A percentile compares a stretch with the other conserved stretches of the same genome.
Evolutionary conservation across 257 asterid species (phyloP).

Genomic region (Thymus quinquecostatus): DNA sequence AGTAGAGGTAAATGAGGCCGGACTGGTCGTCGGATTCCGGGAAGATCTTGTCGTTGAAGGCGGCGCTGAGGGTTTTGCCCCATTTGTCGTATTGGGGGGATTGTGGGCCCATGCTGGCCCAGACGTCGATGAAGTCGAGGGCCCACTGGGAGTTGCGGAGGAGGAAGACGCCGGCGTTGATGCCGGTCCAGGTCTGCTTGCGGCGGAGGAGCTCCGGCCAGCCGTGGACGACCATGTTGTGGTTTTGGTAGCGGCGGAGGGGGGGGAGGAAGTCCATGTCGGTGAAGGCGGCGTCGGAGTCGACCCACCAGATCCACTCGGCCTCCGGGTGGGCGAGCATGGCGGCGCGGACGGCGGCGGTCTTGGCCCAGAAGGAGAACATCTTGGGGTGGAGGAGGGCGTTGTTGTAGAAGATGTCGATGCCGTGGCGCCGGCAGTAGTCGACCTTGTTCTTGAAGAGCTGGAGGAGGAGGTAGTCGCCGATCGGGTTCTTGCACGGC

Average conservation of each 20-base stretch:
- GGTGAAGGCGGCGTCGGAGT: constrained; percentile 96
- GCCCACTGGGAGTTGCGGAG: constrained; percentile 91
- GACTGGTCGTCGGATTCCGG: constrained; percentile 92
- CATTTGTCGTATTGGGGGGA: constrained; percentile 66
- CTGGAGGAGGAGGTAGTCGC: constrained; percentile 73
- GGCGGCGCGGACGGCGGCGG: constrained; percentile 74
- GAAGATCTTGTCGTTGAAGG: constrained; percentile 68
- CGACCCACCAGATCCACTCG: constrained; percentile 99
- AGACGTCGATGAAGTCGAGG: constrained; percentile 74
- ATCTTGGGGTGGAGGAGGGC: constrained; percentile 72
- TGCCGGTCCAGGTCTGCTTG: constrained; percentile 81
- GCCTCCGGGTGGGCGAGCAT: constrained; percentile 98
- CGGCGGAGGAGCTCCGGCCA: constrained; percentile 64
- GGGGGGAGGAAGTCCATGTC: constrained; percentile 92
- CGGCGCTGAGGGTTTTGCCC: constrained; percentile 59
- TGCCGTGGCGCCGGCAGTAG: constrained; percentile 83
- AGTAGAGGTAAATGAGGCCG: constrained; percentile 60
- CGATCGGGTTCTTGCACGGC: constrained; percentile 86
- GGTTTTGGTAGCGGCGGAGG: constrained; percentile 57
- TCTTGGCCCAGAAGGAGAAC: constrained; percentile 96
- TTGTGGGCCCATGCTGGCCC: constrained; percentile 98
- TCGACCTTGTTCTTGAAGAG: constrained; percentile 95
- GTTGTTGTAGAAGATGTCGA: constrained; percentile 88
- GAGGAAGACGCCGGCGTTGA: constrained; percentile 96
- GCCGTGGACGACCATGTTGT: constrained; percentile 85